Evolutionary conservation across 371 early-diverging fungal genomes (phyloP).

Genomic region (Mucor circinelloides): DNA sequence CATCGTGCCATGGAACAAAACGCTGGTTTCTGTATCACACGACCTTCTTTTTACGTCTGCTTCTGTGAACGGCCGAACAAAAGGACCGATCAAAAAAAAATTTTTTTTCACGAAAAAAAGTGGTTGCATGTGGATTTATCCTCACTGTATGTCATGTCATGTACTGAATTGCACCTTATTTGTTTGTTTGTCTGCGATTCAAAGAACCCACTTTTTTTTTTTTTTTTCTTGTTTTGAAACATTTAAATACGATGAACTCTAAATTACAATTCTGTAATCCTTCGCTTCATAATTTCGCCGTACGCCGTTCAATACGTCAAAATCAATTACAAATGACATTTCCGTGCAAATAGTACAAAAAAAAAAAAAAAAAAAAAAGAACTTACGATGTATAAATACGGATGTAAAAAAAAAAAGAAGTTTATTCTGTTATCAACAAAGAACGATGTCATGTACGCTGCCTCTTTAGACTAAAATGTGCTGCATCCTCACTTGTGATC

Average conservation of each 20-base stretch:
- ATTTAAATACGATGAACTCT: background rate
- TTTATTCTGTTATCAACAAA: background rate
- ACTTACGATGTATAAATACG: background rate
- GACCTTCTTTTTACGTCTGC: background rate
- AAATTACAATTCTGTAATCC: background rate
- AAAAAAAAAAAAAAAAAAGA: background rate
- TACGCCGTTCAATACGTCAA: background rate
- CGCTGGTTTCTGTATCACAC: background rate
- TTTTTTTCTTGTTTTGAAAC: background rate
- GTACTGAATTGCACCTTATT: background rate
- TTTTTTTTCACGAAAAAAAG: background rate
- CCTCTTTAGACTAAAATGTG: background rate
- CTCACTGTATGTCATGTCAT: background rate
- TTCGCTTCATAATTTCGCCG: background rate
- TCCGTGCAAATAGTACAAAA: background rate
- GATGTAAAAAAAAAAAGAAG: background rate
- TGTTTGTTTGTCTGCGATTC: background rate
- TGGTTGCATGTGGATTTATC: background rate
- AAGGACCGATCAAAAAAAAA: slow-evolving; percentile 2
- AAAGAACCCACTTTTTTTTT: background rate
- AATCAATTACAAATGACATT: background rate
- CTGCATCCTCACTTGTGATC: slow-evolving; percentile 8
- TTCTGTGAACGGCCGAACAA: background rate
- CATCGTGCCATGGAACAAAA: background rate
- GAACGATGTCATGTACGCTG: background rate